phyloP scores from a whole-genome alignment of 805 yeast genomes.

The Ogataea kodamae region DNA sequence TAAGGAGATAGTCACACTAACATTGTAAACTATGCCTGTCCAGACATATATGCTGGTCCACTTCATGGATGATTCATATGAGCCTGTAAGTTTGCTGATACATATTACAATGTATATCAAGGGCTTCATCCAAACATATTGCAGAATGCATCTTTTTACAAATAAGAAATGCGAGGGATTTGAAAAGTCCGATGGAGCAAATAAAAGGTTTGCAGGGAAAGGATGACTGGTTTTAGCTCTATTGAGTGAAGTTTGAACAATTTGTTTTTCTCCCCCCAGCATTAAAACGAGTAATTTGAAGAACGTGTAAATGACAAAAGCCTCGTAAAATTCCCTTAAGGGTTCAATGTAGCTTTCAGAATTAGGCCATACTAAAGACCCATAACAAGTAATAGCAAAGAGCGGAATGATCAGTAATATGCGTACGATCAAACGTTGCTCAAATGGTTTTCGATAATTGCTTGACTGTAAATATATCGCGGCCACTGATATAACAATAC shows the following conservation, averaged over 20 bases:
- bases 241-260: slow-evolving; percentile 58
- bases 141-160: slow-evolving; percentile 82
- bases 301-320: slow-evolving; percentile 92
- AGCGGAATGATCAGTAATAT: slow-evolving; percentile 80
- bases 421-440: slow-evolving; percentile 80
- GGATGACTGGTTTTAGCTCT: slow-evolving; percentile 69
- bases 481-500: slow-evolving; percentile 40
- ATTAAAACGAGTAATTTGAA: slow-evolving; percentile 76
- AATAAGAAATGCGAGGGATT: slow-evolving; percentile 77
- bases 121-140: slow-evolving; percentile 95
- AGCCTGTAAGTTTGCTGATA: slow-evolving; percentile 43
- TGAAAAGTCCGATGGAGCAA: slow-evolving; percentile 69
- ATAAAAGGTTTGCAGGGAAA: slow-evolving; percentile 47
- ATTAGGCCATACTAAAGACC: slow-evolving; percentile 46
- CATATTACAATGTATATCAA: slow-evolving; percentile 58
- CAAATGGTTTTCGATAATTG: slow-evolving; percentile 85
- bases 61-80: slow-evolving; percentile 50
- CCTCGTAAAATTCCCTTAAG: slow-evolving; percentile 85
- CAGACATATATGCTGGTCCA: slow-evolving; percentile 53
- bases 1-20: slow-evolving; percentile 75
- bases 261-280: slow-evolving; percentile 89
- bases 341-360: slow-evolving; percentile 60
- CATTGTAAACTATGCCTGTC: slow-evolving; percentile 68
- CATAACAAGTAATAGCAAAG: slow-evolving; percentile 68
- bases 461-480: slow-evolving; percentile 52